Percentiles rank a stretch among this genome's conserved stretches.
phyloP scores from a whole-genome alignment of 2,329 filamentous ascomycete genomes.

The Trichoderma koningii region DNA sequence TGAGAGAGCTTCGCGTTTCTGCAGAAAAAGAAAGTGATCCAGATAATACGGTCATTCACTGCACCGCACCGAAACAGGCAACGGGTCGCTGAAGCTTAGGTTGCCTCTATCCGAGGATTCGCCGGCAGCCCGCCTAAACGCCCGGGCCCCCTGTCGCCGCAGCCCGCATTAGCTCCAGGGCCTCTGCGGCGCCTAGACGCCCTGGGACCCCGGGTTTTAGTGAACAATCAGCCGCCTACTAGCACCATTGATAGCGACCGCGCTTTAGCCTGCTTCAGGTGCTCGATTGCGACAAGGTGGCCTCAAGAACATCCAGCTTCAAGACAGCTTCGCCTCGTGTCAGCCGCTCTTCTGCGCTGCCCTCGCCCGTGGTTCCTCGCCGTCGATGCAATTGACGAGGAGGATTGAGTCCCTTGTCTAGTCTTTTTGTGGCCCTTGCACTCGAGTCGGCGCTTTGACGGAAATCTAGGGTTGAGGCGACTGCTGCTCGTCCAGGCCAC shows the following conservation, averaged over 20 bases:
- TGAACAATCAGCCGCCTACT: conserved; percentile 2
- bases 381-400: conserved; percentile 22
- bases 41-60: conserved; percentile 1
- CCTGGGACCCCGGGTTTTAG: conserved; percentile 6
- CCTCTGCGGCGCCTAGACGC: conserved; percentile 18
- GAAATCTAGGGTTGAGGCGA: background rate
- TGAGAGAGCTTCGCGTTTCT: conserved; percentile 18
- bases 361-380: conserved; percentile 24
- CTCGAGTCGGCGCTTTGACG: conserved; percentile 9
- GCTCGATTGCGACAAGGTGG: conserved; percentile 43
- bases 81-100: background rate
- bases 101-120: conserved; percentile 28
- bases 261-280: conserved; percentile 26
- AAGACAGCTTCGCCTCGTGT: background rate
- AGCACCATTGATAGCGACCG: background rate
- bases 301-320: conserved; percentile 32
- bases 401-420: background rate
- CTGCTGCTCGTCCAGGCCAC: conserved; percentile 6
- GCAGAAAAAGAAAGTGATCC: background rate
- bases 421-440: conserved; percentile 16
- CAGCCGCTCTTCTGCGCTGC: conserved; percentile 24
- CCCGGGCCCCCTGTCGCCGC: conserved; percentile 6
- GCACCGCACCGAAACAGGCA: conserved; percentile 14
- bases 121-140: conserved; percentile 20
- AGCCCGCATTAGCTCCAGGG: conserved; percentile 25